Percentiles rank a stretch among this genome's conserved stretches.
Evolutionary conservation across 805 yeast genomes (phyloP).

Genomic region (Saccharomycopsis microspora): DNA sequence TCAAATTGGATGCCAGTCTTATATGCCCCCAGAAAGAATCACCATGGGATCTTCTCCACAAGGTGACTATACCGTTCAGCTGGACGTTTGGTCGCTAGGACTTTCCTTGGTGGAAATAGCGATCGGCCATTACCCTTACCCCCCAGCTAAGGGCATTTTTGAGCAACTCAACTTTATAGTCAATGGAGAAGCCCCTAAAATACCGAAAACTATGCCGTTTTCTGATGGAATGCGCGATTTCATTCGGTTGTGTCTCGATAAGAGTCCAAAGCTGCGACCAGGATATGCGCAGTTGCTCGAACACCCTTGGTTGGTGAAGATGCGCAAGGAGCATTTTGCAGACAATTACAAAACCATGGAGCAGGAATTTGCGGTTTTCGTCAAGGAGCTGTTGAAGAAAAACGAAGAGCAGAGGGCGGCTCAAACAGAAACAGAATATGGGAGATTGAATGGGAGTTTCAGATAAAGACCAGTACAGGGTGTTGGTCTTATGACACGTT

Average conservation of each 20-base stretch:
- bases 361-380: slow-evolving; percentile 21
- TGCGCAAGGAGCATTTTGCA: slow-evolving; percentile 21
- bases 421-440: slow-evolving; percentile 1
- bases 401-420: neutral
- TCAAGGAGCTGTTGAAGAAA: slow-evolving; percentile 14
- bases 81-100: slow-evolving; percentile 94
- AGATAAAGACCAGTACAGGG: neutral
- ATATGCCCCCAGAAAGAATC: slow-evolving; percentile 98
- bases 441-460: slow-evolving; percentile 4
- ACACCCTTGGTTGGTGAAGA: slow-evolving; percentile 66
- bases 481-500: neutral
- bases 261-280: slow-evolving; percentile 74
- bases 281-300: slow-evolving; percentile 60
- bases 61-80: slow-evolving; percentile 65
- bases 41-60: slow-evolving; percentile 43
- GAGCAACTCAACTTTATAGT: slow-evolving; percentile 93
- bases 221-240: slow-evolving; percentile 74
- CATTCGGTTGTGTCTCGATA: slow-evolving; percentile 65
- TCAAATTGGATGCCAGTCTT: slow-evolving; percentile 94
- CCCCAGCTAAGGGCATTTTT: slow-evolving; percentile 85
- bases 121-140: slow-evolving; percentile 89
- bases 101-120: slow-evolving; percentile 80
- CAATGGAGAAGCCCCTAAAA: slow-evolving; percentile 84
- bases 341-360: slow-evolving; percentile 9
- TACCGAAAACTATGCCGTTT: slow-evolving; percentile 47